Conservation (phyloP, 2,329 filamentous ascomycete genomes). For the Eutypa lata region DNA sequence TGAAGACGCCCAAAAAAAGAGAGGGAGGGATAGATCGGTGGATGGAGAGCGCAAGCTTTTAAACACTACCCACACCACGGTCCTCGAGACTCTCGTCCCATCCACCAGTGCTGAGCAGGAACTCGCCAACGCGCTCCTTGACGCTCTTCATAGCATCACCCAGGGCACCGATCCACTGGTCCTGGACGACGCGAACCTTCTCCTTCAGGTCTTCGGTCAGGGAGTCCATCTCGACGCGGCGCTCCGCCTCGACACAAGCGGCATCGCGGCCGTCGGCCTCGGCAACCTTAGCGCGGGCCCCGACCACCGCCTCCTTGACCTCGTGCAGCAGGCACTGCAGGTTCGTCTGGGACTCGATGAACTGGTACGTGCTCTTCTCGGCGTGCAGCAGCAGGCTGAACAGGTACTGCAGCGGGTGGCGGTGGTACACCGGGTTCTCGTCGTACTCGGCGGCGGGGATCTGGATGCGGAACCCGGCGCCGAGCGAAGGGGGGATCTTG, state of each 20-base stretch:
- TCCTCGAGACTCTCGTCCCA: slow-evolving; percentile 78
- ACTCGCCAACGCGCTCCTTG: slow-evolving; percentile 70
- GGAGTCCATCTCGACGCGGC: slow-evolving; percentile 62
- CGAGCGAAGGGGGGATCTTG: slow-evolving; percentile 63
- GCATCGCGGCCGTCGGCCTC: slow-evolving; percentile 58
- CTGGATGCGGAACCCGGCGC: slow-evolving; percentile 62
- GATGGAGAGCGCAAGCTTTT: slow-evolving; percentile 10
- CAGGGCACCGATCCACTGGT: slow-evolving; percentile 86
- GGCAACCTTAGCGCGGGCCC: slow-evolving; percentile 56
- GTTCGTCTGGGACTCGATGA: slow-evolving; percentile 93
- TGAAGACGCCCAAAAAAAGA: too few species aligned
- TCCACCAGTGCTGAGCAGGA: slow-evolving; percentile 73
- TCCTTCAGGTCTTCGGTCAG: slow-evolving; percentile 89
- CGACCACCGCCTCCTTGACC: slow-evolving; percentile 75
- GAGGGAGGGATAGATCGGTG: too few species aligned
- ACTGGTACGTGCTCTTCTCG: slow-evolving; percentile 92
- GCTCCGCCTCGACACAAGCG: slow-evolving; percentile 51
- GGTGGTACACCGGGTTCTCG: slow-evolving; percentile 79
- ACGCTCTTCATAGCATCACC: slow-evolving; percentile 71
- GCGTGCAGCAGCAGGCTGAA: slow-evolving; percentile 82
- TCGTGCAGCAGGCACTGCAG: slow-evolving; percentile 87
- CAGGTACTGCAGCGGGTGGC: slow-evolving; percentile 85
- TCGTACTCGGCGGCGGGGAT: slow-evolving; percentile 77
- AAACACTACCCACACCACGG: slow-evolving; percentile 47
- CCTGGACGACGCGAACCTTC: slow-evolving; percentile 85